Percentiles rank a stretch among this genome's conserved stretches.
These are phyloP conservation scores for Hypoxylon cercidicola DNA, from an alignment of 495 filamentous ascomycete species.

Conservation along the genomic window DNA sequence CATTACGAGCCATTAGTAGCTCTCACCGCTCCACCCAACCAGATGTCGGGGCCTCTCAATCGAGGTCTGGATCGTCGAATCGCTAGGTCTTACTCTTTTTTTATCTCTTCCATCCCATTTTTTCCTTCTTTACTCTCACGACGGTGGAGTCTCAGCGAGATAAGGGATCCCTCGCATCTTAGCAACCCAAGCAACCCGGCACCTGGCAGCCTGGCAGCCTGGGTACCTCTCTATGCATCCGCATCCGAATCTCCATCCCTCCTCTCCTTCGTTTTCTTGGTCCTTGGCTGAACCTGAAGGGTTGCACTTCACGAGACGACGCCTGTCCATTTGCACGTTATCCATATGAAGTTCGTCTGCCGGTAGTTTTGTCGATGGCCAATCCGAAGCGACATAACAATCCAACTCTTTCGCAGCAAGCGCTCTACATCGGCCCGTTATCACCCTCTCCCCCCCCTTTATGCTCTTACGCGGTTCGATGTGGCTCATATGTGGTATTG, in stretches of 20 bases:
- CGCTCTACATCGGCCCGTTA: constrained; percentile 40
- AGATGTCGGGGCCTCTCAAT: constrained; percentile 34
- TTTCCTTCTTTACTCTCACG: constrained; percentile 11
- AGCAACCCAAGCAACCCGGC: too few species aligned
- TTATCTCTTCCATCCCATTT: constrained; percentile 10
- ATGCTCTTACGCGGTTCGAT: constrained; percentile 4
- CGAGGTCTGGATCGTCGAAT: constrained; percentile 40
- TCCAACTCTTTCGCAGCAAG: constrained; percentile 27
- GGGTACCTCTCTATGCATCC: too few species aligned
- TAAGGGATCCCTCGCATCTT: constrained; percentile 22
- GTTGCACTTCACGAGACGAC: constrained; percentile 35
- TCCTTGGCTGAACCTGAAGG: constrained; percentile 32
- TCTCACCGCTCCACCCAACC: constrained; percentile 41
- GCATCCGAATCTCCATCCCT: neutral
- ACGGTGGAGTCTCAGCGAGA: constrained; percentile 36
- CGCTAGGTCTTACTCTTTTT: constrained; percentile 33
- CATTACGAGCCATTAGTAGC: constrained; percentile 35
- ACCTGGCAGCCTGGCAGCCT: neutral
- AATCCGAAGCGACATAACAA: constrained; percentile 31
- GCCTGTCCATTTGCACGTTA: constrained; percentile 36
- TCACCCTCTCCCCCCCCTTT: constrained; percentile 17
- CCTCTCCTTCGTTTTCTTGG: constrained; percentile 13
- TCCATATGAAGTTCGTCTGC: constrained; percentile 41
- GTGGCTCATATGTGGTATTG: constrained; percentile 13
- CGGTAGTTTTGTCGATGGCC: constrained; percentile 36